Percentiles rank a stretch among this genome's conserved stretches.
Conservation (phyloP, 139 green algal genomes). For the Chlorella sp. region DNA sequence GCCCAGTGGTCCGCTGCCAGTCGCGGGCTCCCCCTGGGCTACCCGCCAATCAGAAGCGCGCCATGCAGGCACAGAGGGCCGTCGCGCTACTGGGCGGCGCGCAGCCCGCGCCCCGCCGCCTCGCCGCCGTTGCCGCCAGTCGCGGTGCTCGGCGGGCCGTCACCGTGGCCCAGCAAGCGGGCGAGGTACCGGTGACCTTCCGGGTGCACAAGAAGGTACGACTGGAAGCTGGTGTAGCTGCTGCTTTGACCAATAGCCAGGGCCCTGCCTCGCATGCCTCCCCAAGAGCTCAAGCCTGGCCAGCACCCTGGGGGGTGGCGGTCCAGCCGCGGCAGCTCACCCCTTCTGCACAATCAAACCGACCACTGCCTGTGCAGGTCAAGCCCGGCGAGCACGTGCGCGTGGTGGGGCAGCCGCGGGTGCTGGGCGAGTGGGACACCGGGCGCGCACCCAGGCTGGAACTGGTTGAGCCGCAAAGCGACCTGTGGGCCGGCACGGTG, state of each 20-base stretch:
- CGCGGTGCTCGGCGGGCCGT: neutral
- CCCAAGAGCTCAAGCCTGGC: no score
- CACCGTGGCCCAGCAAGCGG: neutral
- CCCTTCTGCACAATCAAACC: no score
- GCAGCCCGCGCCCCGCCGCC: no score
- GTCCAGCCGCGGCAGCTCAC: no score
- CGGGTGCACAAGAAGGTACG: slow-evolving; percentile 11
- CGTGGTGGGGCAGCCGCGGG: neutral
- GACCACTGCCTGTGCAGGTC: neutral
- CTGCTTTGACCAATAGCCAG: neutral
- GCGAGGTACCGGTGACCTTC: slow-evolving; percentile 12
- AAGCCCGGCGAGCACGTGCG: slow-evolving; percentile 9
- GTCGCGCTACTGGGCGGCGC: no score
- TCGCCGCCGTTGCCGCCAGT: neutral
- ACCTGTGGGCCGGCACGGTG: slow-evolving; percentile 3
- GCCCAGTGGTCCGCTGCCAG: no score
- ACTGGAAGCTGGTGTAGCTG: neutral
- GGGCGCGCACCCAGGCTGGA: neutral
- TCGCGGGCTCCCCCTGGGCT: no score
- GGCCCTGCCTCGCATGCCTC: no score
- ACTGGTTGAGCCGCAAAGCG: neutral
- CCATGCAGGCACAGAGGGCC: no score
- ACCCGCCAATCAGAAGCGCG: no score
- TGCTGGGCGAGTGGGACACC: slow-evolving; percentile 7
- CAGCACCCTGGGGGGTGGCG: no score